Evolutionary conservation across 2,329 filamentous ascomycete genomes (phyloP).

Genomic region (Helicocarpus griseus): DNA sequence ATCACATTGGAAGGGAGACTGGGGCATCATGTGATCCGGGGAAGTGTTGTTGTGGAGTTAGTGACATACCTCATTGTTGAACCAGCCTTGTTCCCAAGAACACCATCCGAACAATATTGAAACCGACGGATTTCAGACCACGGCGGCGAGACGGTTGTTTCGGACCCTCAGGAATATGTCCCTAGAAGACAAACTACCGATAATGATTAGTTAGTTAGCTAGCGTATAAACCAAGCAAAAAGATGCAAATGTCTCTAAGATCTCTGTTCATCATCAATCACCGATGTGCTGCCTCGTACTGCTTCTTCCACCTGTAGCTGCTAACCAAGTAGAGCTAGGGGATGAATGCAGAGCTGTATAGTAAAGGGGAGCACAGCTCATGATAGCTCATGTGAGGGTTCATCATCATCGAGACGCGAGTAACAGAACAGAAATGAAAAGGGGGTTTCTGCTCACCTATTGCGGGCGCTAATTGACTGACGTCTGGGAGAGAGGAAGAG

Average conservation of each 20-base stretch:
- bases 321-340: slow-evolving; percentile 13
- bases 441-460: neutral
- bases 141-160: neutral
- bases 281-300: slow-evolving; percentile 18
- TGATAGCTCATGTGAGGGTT: slow-evolving; percentile 29
- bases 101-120: neutral
- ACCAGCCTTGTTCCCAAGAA: neutral
- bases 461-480: no score
- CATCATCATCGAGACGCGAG: slow-evolving; percentile 32
- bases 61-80: neutral
- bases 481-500: neutral
- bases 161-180: neutral
- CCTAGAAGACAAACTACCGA: neutral
- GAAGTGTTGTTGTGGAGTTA: neutral
- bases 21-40: neutral
- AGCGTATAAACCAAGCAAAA: neutral
- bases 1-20: slow-evolving; percentile 1
- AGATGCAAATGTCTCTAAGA: slow-evolving; percentile 29
- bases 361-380: slow-evolving; percentile 19
- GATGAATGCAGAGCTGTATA: slow-evolving; percentile 23
- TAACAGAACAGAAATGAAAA: neutral
- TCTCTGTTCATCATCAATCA: slow-evolving; percentile 41
- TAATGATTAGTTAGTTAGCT: neutral
- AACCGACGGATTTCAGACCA: neutral
- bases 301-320: slow-evolving; percentile 28